phyloP scores from a whole-genome alignment of 2,329 filamentous ascomycete species.

The Aureobasidium melanogenum region DNA sequence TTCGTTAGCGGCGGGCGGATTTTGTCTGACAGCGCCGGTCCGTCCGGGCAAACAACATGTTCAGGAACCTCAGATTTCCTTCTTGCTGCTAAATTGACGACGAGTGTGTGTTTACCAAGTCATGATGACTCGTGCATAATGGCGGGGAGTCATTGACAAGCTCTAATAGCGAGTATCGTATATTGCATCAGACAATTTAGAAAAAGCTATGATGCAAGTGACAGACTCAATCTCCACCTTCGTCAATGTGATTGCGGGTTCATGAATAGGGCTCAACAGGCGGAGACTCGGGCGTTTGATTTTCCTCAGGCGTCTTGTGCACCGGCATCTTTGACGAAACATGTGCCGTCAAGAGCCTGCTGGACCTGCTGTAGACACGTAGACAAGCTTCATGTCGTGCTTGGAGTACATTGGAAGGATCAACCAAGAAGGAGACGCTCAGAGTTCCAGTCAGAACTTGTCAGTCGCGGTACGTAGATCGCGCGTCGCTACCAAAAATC shows the following conservation, averaged over 20 bases:
- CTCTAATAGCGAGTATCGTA: background rate
- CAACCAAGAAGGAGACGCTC: background rate
- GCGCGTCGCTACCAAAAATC: background rate
- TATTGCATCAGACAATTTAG: background rate
- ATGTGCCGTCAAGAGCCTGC: background rate
- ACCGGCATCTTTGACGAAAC: background rate
- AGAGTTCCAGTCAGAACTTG: background rate
- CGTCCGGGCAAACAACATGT: background rate
- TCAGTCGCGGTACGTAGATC: background rate
- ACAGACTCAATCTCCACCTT: conserved; percentile 3
- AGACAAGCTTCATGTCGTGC: background rate
- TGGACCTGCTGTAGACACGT: too few species aligned
- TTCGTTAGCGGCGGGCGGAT: conserved; percentile 3
- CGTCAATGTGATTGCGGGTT: background rate
- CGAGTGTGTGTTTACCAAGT: background rate
- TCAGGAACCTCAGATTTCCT: too few species aligned
- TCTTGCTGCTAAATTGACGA: background rate
- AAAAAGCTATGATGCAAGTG: background rate
- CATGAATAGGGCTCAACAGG: background rate
- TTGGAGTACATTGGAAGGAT: background rate
- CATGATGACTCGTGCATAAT: background rate
- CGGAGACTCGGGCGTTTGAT: background rate
- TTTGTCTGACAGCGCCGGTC: background rate
- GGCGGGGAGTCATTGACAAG: too few species aligned
- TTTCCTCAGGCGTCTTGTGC: background rate